Base-by-base conservation (phyloP, 805 yeast genomes). In the Kluyveromyces nonfermentans region DNA sequence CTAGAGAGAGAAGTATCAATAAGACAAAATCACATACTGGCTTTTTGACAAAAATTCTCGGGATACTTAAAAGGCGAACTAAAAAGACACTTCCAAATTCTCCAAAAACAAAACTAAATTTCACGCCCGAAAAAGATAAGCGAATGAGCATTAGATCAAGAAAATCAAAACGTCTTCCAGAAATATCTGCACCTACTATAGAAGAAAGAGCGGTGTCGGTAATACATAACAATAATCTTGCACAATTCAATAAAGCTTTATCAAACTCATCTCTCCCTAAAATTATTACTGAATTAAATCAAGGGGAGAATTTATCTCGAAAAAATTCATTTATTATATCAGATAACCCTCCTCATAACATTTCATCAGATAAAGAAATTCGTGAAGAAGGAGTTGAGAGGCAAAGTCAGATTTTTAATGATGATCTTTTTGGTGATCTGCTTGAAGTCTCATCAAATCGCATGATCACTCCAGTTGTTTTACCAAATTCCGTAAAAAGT, bases 341-440 rank as follows among this genome's bases (percentile, higher is more conserved):
- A 4, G 30, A 25, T 10, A 14, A 25, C 9, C 30, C 14, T 25
- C 30, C 12, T 3, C 9, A 10, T 25, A 14, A 25, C 7, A 4
- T 10, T 4, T 14, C 12, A 4, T 25, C 30, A 25, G 30, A 25
- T 10, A 25, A 25, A 10, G 30, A 25, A 25, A 4, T 25, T 33
- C n/a, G n/a, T 33, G 35, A 33, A 3, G 30, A 38, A 17, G 33
- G 36, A 31, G 9, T 14, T 1, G 16, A n/a, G 22, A 41, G 55
- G 4, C 60, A 56, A 35, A 54, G 57, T 34, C 49, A 50, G 40
- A 42, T 59, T 2, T 62, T 60, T 42, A 52, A 59, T 32, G 56
- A 53, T 35, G 66, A 62, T 34, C 46, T 59, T 7, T 62, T 53
- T 43, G 63, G 61, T 15, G 63, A 57, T 22, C 50, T 56, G 19